Conservation (phyloP, 129 eudicot genomes). For the Silybum marianum region DNA sequence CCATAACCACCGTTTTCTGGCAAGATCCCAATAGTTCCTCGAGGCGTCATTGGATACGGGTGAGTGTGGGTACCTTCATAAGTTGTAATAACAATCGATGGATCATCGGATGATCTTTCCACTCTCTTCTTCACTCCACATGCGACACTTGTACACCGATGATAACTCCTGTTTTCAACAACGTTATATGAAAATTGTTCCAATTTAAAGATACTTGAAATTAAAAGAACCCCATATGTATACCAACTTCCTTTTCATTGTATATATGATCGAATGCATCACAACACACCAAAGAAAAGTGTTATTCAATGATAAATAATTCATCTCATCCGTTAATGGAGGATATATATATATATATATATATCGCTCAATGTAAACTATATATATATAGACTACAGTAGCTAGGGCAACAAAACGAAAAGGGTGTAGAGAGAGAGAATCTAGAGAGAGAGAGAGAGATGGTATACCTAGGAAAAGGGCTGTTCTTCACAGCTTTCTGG, state of each 20-base stretch:
- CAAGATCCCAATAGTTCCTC: conserved; percentile 59
- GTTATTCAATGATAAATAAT: background rate
- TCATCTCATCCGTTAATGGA: background rate
- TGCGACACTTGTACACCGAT: conserved; percentile 86
- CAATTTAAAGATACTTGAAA: background rate
- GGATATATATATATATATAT: background rate
- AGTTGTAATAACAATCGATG: conserved; percentile 83
- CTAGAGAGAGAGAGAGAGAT: conserved; percentile 18
- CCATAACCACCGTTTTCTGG: conserved; percentile 41
- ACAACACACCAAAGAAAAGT: background rate
- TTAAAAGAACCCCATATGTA: background rate
- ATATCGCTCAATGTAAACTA: background rate
- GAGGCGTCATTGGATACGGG: conserved; percentile 76
- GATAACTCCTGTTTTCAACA: conserved; percentile 70
- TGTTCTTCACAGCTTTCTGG: conserved; percentile 97
- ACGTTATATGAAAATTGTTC: background rate
- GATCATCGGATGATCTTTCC: conserved; percentile 81
- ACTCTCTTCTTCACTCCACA: conserved; percentile 97
- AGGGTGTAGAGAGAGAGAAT: conserved; percentile 25
- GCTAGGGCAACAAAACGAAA: conserved; percentile 23
- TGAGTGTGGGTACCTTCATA: conserved; percentile 93
- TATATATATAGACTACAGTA: background rate
- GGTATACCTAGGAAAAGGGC: conserved; percentile 95
- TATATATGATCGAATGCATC: conserved; percentile 13
- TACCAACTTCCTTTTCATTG: background rate